Evolutionary conservation across 2,329 filamentous ascomycete species (phyloP).

Genomic region (Pseudogymnoascus sp.): DNA sequence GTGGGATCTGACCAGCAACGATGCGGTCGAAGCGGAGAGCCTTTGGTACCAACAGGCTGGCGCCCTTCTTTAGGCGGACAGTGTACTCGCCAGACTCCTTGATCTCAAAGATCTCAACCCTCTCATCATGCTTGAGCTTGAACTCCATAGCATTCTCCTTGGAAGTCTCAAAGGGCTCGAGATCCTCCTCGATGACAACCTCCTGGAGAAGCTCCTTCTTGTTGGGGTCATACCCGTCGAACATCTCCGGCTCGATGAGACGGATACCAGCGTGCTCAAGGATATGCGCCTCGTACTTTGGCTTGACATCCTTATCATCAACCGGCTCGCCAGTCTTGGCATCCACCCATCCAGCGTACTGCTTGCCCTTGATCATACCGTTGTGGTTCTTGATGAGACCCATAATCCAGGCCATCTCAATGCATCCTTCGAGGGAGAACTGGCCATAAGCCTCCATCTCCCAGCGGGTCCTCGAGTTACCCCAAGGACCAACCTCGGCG

Average conservation of each 20-base stretch:
- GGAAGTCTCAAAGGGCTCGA: slow-evolving; percentile 93
- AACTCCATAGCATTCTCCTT: slow-evolving; percentile 98
- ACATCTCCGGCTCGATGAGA: slow-evolving; percentile 93
- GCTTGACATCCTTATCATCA: slow-evolving; percentile 95
- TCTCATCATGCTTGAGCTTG: slow-evolving; percentile 92
- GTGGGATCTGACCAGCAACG: slow-evolving; percentile 92
- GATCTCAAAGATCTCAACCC: slow-evolving; percentile 95
- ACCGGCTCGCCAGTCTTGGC: slow-evolving; percentile 89
- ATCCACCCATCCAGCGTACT: slow-evolving; percentile 95
- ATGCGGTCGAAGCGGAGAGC: slow-evolving; percentile 94
- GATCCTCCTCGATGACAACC: slow-evolving; percentile 92
- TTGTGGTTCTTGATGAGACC: slow-evolving; percentile 99
- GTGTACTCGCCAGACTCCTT: slow-evolving; percentile 89
- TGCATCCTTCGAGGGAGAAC: slow-evolving; percentile 94
- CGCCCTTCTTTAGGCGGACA: slow-evolving; percentile 90
- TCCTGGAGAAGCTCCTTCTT: slow-evolving; percentile 98
- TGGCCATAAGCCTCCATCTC: slow-evolving; percentile 97
- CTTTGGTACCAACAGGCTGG: slow-evolving; percentile 91
- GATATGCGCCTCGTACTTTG: slow-evolving; percentile 94
- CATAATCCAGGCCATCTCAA: slow-evolving; percentile 99
- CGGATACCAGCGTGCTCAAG: slow-evolving; percentile 95
- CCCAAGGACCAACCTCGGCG: slow-evolving; percentile 92
- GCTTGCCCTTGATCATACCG: slow-evolving; percentile 87
- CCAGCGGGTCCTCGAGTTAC: slow-evolving; percentile 95
- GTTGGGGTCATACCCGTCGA: slow-evolving; percentile 93